phyloP scores from a whole-genome alignment of 179 eudicot genomes.

The Amaranthus tricolor region DNA sequence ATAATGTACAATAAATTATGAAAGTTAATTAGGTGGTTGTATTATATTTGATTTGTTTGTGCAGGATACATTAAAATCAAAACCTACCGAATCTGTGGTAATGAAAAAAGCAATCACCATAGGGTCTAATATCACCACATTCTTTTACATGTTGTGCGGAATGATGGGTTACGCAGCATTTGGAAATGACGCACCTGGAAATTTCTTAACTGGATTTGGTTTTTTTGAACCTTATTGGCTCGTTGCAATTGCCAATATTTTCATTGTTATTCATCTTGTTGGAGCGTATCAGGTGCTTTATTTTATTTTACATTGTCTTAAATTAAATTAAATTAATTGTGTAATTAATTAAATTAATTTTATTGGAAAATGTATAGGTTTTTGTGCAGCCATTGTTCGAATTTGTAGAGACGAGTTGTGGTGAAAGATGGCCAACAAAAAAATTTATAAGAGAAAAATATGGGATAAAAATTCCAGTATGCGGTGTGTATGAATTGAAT shows the following conservation, averaged over 20 bases:
- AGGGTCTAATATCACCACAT: constrained; percentile 42
- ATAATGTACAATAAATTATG: background rate
- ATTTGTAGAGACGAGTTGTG: constrained; percentile 39
- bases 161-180: constrained; percentile 65
- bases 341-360: background rate
- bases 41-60: background rate
- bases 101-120: constrained; percentile 50
- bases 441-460: constrained; percentile 39
- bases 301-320: background rate
- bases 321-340: background rate
- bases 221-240: constrained; percentile 74
- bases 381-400: constrained; percentile 45
- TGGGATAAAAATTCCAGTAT: constrained; percentile 17
- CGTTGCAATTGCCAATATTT: constrained; percentile 49
- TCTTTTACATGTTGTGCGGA: constrained; percentile 57
- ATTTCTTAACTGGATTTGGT: constrained; percentile 71
- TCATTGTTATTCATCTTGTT: constrained; percentile 54
- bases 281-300: constrained; percentile 64
- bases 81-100: constrained; percentile 44
- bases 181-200: constrained; percentile 65
- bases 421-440: constrained; percentile 37
- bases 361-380: constrained; percentile 30
- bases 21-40: background rate
- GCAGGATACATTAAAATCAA: constrained; percentile 50
- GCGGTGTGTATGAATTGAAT: constrained; percentile 26